Base-by-base conservation (phyloP, 78 protist species). In the Monosiga brevicollis region DNA sequence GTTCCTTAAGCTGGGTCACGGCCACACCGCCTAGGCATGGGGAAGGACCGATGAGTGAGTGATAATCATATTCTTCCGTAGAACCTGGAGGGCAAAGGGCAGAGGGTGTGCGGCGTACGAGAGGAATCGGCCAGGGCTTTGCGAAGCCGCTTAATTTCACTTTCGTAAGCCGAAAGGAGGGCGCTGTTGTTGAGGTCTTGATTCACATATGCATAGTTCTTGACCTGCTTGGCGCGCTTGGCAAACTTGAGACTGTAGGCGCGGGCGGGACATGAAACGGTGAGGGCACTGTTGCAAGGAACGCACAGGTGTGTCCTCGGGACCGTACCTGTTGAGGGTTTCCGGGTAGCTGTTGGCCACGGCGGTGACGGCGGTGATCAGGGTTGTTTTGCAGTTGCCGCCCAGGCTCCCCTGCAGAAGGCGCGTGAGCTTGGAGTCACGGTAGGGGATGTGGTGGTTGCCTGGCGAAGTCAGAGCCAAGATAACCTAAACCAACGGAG, bases 381-480 rank as follows among this genome's bases (percentile, higher is more conserved):
- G 86, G 78, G 76, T n/a, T 25, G 93, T 90, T 70, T 82, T 84
- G 24, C 86, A 32, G 78, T 89, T 89, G 62, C 91, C 91, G n/a
- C 91, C 91, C 11, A 90, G 82, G 42, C 42, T 41, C 78, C 82
- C 87, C 75, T 87, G 85, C 73, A 88, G 49, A 10, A 91, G 73
- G 86, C 89, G 83, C 41, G 95, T 93, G 26, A 93, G 90, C 54
- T n/a, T 25, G n/a, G 94, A 90, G 86, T 90, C 93, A 23, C 95
- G 87, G 82, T 88, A 93, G 37, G 95, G 93, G n/a, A 92, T 77
- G 74, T 77, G 77, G 9, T 15, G 75, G 37, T 42, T 49, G 39
- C 87, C 83, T 29, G 49, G 49, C 1, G 25, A 24, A 6, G 79
- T 35, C 43, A 75, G 79, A 41, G 79, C 79, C 49, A 29, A 32